phyloP scores from a whole-genome alignment of 1,284 basidiomycete species.

The Ustilago trichophora region DNA sequence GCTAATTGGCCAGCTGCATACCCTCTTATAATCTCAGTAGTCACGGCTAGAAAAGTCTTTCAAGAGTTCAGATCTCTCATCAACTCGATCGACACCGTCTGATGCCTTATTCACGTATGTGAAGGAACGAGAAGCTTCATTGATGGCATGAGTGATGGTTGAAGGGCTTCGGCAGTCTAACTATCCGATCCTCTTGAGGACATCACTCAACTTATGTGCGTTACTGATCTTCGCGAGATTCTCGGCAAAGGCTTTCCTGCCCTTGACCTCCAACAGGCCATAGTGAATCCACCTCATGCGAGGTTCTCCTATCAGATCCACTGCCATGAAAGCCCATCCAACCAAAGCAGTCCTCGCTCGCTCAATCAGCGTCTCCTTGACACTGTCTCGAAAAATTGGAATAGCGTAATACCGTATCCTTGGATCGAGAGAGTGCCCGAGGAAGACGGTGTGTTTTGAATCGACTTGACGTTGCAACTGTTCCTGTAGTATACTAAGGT shows the following conservation, averaged over 20 bases:
- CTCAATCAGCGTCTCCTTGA: neutral
- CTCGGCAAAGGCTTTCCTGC: neutral
- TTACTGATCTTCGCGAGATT: neutral
- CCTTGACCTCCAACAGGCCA: neutral
- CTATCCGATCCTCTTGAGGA: too few relatives aligned
- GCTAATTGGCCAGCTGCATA: too few relatives aligned
- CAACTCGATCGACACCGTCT: too few relatives aligned
- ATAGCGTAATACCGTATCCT: slow-evolving; percentile 8
- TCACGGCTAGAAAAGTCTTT: too few relatives aligned
- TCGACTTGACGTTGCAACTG: slow-evolving; percentile 5
- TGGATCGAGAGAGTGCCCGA: neutral
- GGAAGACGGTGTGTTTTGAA: neutral
- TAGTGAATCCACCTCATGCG: slow-evolving; percentile 14
- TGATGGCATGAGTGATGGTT: too few relatives aligned
- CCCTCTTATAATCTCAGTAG: too few relatives aligned
- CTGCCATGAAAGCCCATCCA: slow-evolving; percentile 11
- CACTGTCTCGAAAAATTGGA: slow-evolving; percentile 3
- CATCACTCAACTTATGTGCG: neutral
- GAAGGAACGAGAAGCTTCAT: too few relatives aligned
- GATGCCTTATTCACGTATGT: too few relatives aligned
- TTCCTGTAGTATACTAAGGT: neutral
- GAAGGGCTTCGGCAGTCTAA: too few relatives aligned
- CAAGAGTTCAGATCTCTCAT: too few relatives aligned
- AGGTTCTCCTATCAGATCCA: too few relatives aligned
- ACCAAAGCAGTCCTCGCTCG: neutral